A percentile compares a stretch with the other conserved stretches of the same genome.
Conservation (phyloP, 352 stramenopile species). For the Elongisporangium prolatum region DNA sequence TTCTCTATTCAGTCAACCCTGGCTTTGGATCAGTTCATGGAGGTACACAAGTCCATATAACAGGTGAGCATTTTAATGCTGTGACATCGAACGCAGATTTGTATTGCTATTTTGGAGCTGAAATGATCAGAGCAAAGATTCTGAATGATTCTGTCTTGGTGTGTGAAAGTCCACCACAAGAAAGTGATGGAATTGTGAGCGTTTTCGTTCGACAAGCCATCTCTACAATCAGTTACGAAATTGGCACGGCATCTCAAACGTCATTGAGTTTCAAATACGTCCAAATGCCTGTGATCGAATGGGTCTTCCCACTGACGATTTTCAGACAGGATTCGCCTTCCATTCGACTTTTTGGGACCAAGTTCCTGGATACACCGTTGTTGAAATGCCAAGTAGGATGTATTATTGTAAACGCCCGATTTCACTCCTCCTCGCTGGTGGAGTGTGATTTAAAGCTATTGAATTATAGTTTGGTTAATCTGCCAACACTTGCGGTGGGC, state of each 20-base stretch:
- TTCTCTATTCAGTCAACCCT: too few relatives aligned
- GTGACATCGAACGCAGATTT: too few relatives aligned
- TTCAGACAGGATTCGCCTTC: conserved; percentile 1
- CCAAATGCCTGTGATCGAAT: conserved; percentile 5
- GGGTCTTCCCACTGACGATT: conserved; percentile 9
- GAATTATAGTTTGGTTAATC: conserved; percentile 3
- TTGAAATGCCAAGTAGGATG: conserved; percentile 31
- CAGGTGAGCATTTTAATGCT: too few relatives aligned
- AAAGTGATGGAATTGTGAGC: too few relatives aligned
- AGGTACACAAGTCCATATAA: too few relatives aligned
- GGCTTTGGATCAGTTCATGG: too few relatives aligned
- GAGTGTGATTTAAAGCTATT: conserved; percentile 22
- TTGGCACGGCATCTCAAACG: too few relatives aligned
- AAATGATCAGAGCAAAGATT: too few relatives aligned
- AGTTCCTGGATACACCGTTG: conserved; percentile 38
- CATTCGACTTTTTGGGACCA: conserved; percentile 16
- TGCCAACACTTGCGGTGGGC: conserved; percentile 52
- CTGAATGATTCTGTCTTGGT: too few relatives aligned
- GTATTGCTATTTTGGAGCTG: too few relatives aligned
- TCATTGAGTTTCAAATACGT: neutral
- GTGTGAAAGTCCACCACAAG: too few relatives aligned
- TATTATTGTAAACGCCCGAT: conserved; percentile 13
- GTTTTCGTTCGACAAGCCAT: conserved; percentile 12
- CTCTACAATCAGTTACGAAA: neutral
- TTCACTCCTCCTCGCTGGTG: conserved; percentile 19